phyloP scores from a whole-genome alignment of 768 basidiomycete species.

The Mycena latifolia region DNA sequence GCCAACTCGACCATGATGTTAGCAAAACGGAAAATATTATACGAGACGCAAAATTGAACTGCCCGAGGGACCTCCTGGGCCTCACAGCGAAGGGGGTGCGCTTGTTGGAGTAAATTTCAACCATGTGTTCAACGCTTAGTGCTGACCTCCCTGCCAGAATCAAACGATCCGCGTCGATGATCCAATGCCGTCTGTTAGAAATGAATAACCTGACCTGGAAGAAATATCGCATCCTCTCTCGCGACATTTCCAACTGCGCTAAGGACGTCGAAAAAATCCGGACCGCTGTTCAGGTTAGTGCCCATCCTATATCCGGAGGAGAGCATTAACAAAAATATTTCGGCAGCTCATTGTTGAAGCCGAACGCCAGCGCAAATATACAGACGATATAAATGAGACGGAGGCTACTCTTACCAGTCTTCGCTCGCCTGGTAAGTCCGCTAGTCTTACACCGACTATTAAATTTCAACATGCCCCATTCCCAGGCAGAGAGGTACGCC shows the following conservation, averaged over 20 bases:
- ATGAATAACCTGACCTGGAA: slow-evolving; percentile 12
- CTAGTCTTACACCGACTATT: not conserved
- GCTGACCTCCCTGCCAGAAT: no score
- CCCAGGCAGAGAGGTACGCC: not conserved
- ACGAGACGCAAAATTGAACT: no score
- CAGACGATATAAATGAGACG: no score
- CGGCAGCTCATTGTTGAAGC: no score
- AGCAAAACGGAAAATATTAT: no score
- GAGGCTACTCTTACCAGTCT: not conserved
- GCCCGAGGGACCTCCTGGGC: no score
- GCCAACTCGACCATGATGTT: no score
- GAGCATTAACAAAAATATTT: slow-evolving; percentile 16
- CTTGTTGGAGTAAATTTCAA: no score
- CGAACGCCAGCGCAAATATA: no score
- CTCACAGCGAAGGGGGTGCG: no score
- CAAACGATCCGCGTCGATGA: no score
- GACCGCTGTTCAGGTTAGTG: slow-evolving; percentile 15
- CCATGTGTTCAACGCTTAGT: no score
- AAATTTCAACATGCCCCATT: not conserved
- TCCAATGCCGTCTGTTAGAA: slow-evolving; percentile 14
- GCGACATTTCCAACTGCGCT: not conserved
- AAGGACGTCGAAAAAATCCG: not conserved
- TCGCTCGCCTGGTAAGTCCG: not conserved
- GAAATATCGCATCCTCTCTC: slow-evolving; percentile 8
- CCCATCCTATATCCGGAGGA: not conserved